Evolutionary conservation across 2,329 filamentous ascomycete genomes (phyloP).

Genomic region (Knufia fluminis): DNA sequence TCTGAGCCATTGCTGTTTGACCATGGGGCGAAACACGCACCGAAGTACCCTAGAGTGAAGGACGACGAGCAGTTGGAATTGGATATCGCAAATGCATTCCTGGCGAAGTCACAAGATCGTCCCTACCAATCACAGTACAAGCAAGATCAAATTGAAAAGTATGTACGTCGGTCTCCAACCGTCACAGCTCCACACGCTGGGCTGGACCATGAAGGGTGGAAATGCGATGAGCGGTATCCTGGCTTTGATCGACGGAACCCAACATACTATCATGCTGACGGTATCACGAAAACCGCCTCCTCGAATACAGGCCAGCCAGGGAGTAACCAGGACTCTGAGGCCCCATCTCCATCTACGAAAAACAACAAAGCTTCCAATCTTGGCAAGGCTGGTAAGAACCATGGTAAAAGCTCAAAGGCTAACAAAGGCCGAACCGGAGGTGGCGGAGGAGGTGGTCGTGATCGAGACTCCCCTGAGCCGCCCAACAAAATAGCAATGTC

Average conservation of each 20-base stretch:
- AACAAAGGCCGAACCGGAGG: conserved; percentile 28
- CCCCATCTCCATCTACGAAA: conserved; percentile 12
- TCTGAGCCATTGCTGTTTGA: background rate
- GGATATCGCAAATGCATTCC: conserved; percentile 1
- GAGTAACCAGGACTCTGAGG: conserved; percentile 4
- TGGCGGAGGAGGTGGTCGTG: conserved; percentile 26
- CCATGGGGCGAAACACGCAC: background rate
- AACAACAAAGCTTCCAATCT: conserved; percentile 24
- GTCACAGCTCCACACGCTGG: background rate
- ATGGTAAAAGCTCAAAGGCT: conserved; percentile 23
- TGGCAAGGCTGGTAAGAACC: conserved; percentile 26
- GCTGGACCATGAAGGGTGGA: background rate
- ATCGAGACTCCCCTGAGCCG: conserved; percentile 21
- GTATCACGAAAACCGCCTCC: conserved; percentile 2
- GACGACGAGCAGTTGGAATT: background rate
- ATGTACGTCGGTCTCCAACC: background rate
- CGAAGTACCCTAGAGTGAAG: background rate
- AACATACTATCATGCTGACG: conserved; percentile 1
- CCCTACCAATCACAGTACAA: background rate
- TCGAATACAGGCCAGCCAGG: background rate
- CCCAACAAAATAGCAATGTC: conserved; percentile 22
- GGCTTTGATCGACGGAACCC: background rate
- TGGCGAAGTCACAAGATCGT: background rate
- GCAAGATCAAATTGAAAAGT: background rate
- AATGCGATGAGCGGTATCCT: background rate